These are phyloP conservation scores for Fragaria ananassa DNA, from an alignment of 306 rosid genomes.

Conservation along the genomic window DNA sequence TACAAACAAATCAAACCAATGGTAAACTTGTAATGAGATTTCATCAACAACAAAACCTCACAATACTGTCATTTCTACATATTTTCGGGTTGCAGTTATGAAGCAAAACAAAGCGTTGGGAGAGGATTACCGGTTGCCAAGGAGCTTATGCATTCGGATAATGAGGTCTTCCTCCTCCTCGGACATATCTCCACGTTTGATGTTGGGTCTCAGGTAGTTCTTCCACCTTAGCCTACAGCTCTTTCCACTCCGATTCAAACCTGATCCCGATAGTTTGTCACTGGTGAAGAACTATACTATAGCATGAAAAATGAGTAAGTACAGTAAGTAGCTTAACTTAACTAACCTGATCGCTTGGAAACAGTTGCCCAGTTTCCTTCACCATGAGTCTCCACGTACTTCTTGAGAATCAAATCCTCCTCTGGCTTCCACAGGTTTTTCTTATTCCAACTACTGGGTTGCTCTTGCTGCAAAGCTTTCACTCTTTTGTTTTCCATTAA, in stretches of 20 bases:
- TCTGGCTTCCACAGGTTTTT: conserved; percentile 69
- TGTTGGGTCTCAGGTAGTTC: conserved; percentile 61
- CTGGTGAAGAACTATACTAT: neutral
- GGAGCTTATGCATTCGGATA: conserved; percentile 64
- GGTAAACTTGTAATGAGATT: neutral
- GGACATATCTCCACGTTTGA: conserved; percentile 64
- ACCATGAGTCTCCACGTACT: conserved; percentile 62
- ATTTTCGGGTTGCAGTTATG: neutral
- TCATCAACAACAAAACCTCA: neutral
- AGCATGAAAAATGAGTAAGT: neutral
- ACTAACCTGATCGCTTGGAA: conserved; percentile 46
- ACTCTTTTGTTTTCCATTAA: conserved; percentile 35
- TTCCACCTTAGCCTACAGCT: conserved; percentile 77
- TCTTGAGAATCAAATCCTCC: conserved; percentile 55
- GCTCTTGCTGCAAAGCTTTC: conserved; percentile 31
- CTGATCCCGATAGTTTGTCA: conserved; percentile 17
- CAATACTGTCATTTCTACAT: neutral
- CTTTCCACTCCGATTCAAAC: conserved; percentile 61
- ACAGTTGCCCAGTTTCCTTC: conserved; percentile 71
- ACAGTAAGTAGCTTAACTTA: neutral
- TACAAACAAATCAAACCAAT: neutral
- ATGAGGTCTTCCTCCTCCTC: conserved; percentile 67
- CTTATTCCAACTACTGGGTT: conserved; percentile 13
- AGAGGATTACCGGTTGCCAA: conserved; percentile 48
- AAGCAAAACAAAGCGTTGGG: neutral